Evolutionary conservation across 1,139 yeast genomes (phyloP).

Genomic region (Komagataea norvegica): DNA sequence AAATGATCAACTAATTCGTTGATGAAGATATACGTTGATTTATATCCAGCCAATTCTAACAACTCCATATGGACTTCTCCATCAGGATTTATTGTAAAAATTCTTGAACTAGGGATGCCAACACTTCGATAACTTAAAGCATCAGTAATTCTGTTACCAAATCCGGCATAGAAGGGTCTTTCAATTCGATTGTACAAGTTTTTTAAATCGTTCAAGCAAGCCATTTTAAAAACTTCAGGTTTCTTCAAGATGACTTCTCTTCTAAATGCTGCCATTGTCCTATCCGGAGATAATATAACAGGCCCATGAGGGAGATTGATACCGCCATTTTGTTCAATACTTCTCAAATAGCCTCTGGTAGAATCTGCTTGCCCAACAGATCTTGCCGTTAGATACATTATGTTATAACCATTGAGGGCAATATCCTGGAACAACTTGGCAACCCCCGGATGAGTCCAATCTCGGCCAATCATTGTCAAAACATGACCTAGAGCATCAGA

Average conservation of each 20-base stretch:
- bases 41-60: constrained; percentile 88
- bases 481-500: constrained; percentile 98
- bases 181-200: constrained; percentile 45
- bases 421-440: constrained; percentile 88
- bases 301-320: constrained; percentile 82
- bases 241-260: constrained; percentile 90
- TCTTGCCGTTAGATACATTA: constrained; percentile 89
- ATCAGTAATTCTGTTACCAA: constrained; percentile 95
- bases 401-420: constrained; percentile 80
- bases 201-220: constrained; percentile 84
- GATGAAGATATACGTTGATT: constrained; percentile 80
- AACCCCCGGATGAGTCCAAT: constrained; percentile 98
- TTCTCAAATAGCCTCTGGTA: constrained; percentile 77
- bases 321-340: constrained; percentile 72
- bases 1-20: constrained; percentile 96
- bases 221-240: constrained; percentile 98
- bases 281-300: constrained; percentile 90
- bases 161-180: constrained; percentile 95
- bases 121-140: constrained; percentile 94
- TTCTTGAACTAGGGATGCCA: constrained; percentile 89
- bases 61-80: constrained; percentile 98
- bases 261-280: constrained; percentile 91
- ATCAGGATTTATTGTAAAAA: constrained; percentile 92
- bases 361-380: constrained; percentile 95
- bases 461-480: constrained; percentile 87